Evolutionary conservation across 1,284 basidiomycete genomes (phyloP).

Genomic region (Gomphus bonarii): DNA sequence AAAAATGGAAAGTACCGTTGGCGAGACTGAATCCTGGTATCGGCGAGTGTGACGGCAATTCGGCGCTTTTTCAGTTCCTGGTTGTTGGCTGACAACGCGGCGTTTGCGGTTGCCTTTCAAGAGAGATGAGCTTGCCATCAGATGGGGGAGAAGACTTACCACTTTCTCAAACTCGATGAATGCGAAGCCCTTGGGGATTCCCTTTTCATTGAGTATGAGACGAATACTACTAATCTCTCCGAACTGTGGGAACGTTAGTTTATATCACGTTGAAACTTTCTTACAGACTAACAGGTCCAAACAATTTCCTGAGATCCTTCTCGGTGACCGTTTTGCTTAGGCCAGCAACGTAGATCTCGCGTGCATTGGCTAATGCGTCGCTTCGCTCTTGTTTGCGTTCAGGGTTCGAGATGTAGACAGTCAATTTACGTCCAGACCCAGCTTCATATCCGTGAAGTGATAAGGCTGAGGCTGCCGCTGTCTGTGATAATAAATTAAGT

Average conservation of each 20-base stretch:
- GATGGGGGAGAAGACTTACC: constrained; percentile 31
- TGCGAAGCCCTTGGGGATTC: constrained; percentile 76
- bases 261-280: background rate
- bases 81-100: constrained; percentile 73
- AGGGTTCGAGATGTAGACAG: constrained; percentile 87
- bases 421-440: constrained; percentile 55
- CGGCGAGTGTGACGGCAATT: constrained; percentile 76
- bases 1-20: constrained; percentile 31
- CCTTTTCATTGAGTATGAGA: constrained; percentile 63
- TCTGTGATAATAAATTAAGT: constrained; percentile 26
- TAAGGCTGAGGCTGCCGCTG: constrained; percentile 68
- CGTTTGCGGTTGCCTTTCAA: constrained; percentile 55
- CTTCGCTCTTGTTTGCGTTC: constrained; percentile 79
- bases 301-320: constrained; percentile 66
- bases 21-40: constrained; percentile 53
- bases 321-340: constrained; percentile 68
- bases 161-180: constrained; percentile 87
- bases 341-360: constrained; percentile 80
- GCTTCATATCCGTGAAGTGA: constrained; percentile 71
- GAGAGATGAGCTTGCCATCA: constrained; percentile 5
- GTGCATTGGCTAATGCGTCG: constrained; percentile 73
- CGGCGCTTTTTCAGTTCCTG: constrained; percentile 75
- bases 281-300: constrained; percentile 47
- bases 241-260: constrained; percentile 38
- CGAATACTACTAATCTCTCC: constrained; percentile 75